phyloP scores from a whole-genome alignment of 164 flowering plant genomes.

The Platanus orientalis region DNA sequence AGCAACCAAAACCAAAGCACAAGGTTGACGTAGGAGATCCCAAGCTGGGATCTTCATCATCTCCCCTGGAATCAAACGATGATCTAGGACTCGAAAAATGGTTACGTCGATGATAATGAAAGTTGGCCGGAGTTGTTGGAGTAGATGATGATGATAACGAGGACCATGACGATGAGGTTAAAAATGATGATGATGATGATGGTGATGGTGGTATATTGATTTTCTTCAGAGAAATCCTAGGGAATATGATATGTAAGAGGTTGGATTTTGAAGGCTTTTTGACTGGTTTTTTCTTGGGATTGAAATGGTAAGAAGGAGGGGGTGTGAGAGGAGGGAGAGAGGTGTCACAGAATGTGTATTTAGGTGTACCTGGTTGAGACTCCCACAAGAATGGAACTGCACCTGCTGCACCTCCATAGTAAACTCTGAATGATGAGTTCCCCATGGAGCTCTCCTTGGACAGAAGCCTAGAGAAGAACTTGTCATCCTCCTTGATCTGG shows the following conservation, averaged over 20 bases:
- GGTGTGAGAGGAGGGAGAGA: constrained; percentile 63
- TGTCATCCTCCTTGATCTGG: constrained; percentile 47
- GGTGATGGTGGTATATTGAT: constrained; percentile 6
- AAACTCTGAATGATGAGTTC: constrained; percentile 45
- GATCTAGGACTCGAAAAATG: constrained; percentile 25
- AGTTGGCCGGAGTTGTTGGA: not conserved
- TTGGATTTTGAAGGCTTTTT: constrained; percentile 21
- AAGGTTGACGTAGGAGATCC: not conserved
- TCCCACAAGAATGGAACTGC: constrained; percentile 70
- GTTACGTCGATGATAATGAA: constrained; percentile 7
- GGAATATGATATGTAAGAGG: constrained; percentile 13
- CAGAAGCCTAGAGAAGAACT: constrained; percentile 46
- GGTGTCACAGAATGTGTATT: constrained; percentile 18
- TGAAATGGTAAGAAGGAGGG: constrained; percentile 52
- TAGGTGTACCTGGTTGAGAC: constrained; percentile 74
- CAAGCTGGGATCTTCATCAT: not conserved
- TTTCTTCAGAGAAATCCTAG: constrained; percentile 14
- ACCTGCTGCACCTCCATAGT: constrained; percentile 42
- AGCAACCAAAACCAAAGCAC: not conserved
- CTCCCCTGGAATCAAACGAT: constrained; percentile 24
- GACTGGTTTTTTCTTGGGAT: constrained; percentile 12
- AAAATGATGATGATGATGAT: constrained; percentile 14
- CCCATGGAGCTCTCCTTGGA: constrained; percentile 44
- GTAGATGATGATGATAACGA: constrained; percentile 11
- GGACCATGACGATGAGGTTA: constrained; percentile 12